Base-by-base conservation (phyloP, 176 grass and related monocot genomes). In the Cenchrus americanus region DNA sequence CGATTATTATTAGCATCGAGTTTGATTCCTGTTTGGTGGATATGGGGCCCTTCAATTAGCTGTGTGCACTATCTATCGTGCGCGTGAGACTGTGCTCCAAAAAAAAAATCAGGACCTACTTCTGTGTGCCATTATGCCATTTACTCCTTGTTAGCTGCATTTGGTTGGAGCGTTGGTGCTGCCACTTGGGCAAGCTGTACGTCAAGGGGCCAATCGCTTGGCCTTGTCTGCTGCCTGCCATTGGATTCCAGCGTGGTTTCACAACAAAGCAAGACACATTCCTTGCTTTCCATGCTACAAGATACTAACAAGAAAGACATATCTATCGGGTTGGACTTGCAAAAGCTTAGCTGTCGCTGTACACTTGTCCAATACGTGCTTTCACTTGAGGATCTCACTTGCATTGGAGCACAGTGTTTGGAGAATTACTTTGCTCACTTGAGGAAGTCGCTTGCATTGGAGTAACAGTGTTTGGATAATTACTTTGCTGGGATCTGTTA, bases 181-280 rank as follows among this genome's bases (percentile, higher is more conserved):
- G 74, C 50, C 41, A 27, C 73, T 50, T n/a, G 49, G 62, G 4
- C 48, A 19, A 60, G 71, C 65, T 78, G 53, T 66, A n/a, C 21
- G 34, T 4, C 34, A 3, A 37, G 34, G 0, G 73, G 22, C 19
- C 34, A 24, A 27, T 7, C 2, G 52, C 77, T 62, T 34, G 43
- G 34, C 27, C 49, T 13, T 71, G 2, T 30, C 69, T 55, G 73
- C 8, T 66, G 42, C 12, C 8, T 66, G 42, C 12, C 59, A 60
- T 79, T 86, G 79, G 79, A 81, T 82, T 86, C 83, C 78, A 65
- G 67, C 72, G 13, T 77, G 19, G 24, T 90, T 82, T 72, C 57
- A 27, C 27, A 73, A 22, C 49, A 80, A 90, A 86, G 79, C 66
- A 59, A 90, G n/a, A 30, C 24, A 47, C 73, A 73, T 90, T 67